These are phyloP conservation scores for Exophiala xenobiotica DNA, from an alignment of 2,329 filamentous ascomycete genomes.

Conservation along the genomic window DNA sequence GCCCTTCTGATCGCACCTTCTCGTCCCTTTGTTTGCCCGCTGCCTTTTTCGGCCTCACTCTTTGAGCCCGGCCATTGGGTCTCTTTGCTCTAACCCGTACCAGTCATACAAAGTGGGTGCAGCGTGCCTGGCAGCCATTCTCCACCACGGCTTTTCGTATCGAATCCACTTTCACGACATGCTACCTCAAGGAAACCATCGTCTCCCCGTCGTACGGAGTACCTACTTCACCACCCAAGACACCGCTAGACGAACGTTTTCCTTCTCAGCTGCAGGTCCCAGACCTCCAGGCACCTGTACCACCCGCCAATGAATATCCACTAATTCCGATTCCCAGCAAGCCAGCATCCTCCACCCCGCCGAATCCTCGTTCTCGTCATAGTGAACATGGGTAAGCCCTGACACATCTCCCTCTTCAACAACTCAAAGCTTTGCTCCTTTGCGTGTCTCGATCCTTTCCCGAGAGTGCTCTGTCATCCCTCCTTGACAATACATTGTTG, in stretches of 20 bases:
- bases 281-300: conserved; percentile 16
- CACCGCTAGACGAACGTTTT: conserved; percentile 9
- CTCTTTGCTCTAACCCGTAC: not conserved
- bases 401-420: conserved; percentile 17
- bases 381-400: conserved; percentile 22
- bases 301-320: conserved; percentile 6
- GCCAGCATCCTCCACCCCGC: conserved; percentile 13
- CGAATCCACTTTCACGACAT: conserved; percentile 3
- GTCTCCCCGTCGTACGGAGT: conserved; percentile 13
- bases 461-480: conserved; percentile 5
- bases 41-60: not conserved
- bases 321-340: conserved; percentile 16
- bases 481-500: conserved; percentile 9
- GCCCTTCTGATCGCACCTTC: conserved; percentile 6
- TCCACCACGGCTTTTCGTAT: not conserved
- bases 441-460: conserved; percentile 13
- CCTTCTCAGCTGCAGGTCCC: conserved; percentile 19
- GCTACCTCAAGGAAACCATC: conserved; percentile 5
- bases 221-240: conserved; percentile 14
- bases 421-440: conserved; percentile 14
- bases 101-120: not conserved
- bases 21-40: not conserved
- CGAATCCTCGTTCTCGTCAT: conserved; percentile 9
- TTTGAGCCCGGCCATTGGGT: not conserved
- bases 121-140: not conserved